Evolutionary conservation across 2,329 filamentous ascomycete species (phyloP).

Genomic region (Zalaria sp.): DNA sequence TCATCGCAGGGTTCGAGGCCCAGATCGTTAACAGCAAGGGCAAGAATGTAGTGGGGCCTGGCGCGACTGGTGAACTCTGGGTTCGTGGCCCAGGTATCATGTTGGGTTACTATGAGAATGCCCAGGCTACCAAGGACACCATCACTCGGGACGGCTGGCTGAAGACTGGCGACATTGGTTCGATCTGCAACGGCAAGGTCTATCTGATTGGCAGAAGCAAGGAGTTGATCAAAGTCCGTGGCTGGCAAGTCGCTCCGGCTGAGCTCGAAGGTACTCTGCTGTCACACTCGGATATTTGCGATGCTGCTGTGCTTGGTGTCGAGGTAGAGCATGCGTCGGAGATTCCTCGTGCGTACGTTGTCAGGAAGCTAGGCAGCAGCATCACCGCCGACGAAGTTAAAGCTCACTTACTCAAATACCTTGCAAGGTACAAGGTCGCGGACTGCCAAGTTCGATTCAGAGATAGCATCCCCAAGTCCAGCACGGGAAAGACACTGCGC

Average conservation of each 20-base stretch:
- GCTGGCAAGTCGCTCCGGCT: conserved; percentile 19
- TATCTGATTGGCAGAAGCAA: conserved; percentile 19
- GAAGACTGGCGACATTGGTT: conserved; percentile 26
- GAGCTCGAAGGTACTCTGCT: conserved; percentile 18
- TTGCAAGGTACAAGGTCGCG: conserved; percentile 24
- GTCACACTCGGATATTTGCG: conserved; percentile 10
- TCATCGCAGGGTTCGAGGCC: conserved; percentile 23
- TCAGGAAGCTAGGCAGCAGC: conserved; percentile 1
- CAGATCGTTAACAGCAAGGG: conserved; percentile 21
- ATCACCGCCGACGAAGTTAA: conserved; percentile 14
- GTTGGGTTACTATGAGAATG: conserved; percentile 19
- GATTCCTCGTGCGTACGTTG: conserved; percentile 10
- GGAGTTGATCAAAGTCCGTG: conserved; percentile 21
- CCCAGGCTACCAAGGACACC: conserved; percentile 9
- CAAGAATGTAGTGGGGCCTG: conserved; percentile 14
- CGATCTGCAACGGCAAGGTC: conserved; percentile 14
- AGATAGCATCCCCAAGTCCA: conserved; percentile 16
- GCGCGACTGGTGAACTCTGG: conserved; percentile 25
- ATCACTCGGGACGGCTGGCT: conserved; percentile 10
- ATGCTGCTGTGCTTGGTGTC: conserved; percentile 14
- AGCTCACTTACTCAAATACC: conserved; percentile 12
- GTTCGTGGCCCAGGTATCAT: conserved; percentile 28
- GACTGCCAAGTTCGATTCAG: conserved; percentile 11
- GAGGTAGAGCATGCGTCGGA: conserved; percentile 10
- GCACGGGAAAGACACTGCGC: conserved; percentile 17